phyloP scores from a whole-genome alignment of 345 rosid genomes.

The Cardiospermum halicacabum region DNA sequence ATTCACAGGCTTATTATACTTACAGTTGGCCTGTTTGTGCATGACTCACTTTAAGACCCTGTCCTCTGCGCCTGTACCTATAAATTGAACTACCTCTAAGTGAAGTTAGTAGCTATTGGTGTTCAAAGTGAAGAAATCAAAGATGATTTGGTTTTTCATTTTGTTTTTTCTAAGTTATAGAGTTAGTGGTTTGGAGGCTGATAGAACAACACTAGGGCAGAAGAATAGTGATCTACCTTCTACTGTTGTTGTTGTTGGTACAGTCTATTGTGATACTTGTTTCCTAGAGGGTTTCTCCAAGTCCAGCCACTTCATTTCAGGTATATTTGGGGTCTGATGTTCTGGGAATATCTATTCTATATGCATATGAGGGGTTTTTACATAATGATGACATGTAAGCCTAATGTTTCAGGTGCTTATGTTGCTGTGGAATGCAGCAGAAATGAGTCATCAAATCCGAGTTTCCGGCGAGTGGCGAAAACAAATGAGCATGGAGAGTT shows the following conservation, averaged over 20 bases:
- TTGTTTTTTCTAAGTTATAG: conserved; percentile 24
- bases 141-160: conserved; percentile 36
- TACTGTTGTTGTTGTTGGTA: conserved; percentile 70
- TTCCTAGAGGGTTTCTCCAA: conserved; percentile 49
- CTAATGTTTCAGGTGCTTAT: conserved; percentile 55
- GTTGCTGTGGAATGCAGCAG: conserved; percentile 77
- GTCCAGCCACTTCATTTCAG: conserved; percentile 71
- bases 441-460: conserved; percentile 35
- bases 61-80: conserved; percentile 3
- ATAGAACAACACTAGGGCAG: conserved; percentile 15
- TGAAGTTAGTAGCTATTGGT: neutral
- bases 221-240: conserved; percentile 44
- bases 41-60: conserved; percentile 28
- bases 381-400: too few relatives aligned
- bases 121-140: neutral
- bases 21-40: conserved; percentile 41
- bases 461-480: conserved; percentile 53
- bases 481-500: conserved; percentile 73
- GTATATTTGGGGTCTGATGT: conserved; percentile 24
- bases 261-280: conserved; percentile 90
- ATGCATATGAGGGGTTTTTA: neutral
- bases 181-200: conserved; percentile 19
- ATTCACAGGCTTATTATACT: conserved; percentile 26
- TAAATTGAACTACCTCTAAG: neutral
- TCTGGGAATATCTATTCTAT: too few relatives aligned